Evolutionary conservation across 305 asterid genomes (phyloP), one percentile per base, ranked within the genome.

Genomic region (Rubia occidens): DNA sequence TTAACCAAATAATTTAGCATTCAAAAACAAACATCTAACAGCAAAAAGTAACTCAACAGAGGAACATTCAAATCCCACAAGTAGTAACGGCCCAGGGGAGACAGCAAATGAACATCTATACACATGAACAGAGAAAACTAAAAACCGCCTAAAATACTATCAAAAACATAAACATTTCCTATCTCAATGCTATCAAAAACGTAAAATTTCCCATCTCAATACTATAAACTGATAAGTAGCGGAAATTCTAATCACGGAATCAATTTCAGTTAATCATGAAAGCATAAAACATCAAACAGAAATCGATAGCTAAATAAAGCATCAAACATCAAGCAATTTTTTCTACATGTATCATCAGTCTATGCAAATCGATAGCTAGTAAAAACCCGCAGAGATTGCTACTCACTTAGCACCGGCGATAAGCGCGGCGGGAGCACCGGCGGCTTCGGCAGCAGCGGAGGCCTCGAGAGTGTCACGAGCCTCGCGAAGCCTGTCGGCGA

Each of bases 401-500:
- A 64, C 68, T 42, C 18, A 51, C 58, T 17, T 51, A 17, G 24
- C 24, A 17, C 56, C 24, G 13, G 47, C 8, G 8, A 69, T 18
- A 8, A 68, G 26, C 1, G 67, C 70, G 1, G 42, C 18, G 17
- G 69, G 54, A 40, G 75, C 87, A 8, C 85, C 86, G 49, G 79
- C 90, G 21, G 66, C 87, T 59, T 75, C 89, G 56, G 84, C 83
- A 0, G 77, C 70, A 0, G 64, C 67, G n/a, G 74, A 60, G 15
- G 74, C 83, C 81, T 85, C 96, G 5, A 92, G 85, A 60, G 84
- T 78, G 70, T 72, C 70, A 66, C 95, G 82, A 11, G 88, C 88
- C 74, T 87, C 95, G 4, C 79, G 87, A 5, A 90, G 84, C 85
- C 82, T 93, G 76, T 90, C 92, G 5, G 84, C 78, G 51, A 93